Evolutionary conservation across 192 early-diverging fungal genomes (phyloP).

Genomic region (Phycomyces nitens): DNA sequence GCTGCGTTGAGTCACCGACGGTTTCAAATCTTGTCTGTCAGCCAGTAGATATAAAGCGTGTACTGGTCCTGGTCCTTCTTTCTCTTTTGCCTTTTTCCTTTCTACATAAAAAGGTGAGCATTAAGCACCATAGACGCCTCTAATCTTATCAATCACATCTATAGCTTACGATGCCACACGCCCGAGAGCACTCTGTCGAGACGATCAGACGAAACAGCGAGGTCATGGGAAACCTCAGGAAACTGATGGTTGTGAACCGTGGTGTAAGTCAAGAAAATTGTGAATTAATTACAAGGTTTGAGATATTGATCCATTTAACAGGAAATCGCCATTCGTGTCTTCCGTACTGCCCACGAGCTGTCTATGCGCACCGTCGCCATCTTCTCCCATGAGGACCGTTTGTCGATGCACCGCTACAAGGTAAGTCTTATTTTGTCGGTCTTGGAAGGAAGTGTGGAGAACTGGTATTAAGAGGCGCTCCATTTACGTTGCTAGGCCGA

Average conservation of each 20-base stretch:
- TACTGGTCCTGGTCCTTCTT: too few relatives aligned
- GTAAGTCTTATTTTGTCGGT: slow-evolving; percentile 36
- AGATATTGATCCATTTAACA: slow-evolving; percentile 16
- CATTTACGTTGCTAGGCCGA: slow-evolving; percentile 61
- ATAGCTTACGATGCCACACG: slow-evolving; percentile 12
- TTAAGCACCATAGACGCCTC: too few relatives aligned
- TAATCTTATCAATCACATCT: too few relatives aligned
- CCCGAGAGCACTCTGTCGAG: slow-evolving; percentile 51
- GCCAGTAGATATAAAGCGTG: too few relatives aligned
- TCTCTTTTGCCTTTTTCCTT: too few relatives aligned
- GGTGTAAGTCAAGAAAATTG: slow-evolving; percentile 48
- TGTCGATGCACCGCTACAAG: slow-evolving; percentile 92
- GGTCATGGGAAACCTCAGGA: slow-evolving; percentile 51
- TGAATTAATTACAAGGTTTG: too few relatives aligned
- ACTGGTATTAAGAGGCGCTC: too few relatives aligned
- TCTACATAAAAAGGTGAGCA: too few relatives aligned
- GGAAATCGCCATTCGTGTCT: slow-evolving; percentile 95
- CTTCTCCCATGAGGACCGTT: slow-evolving; percentile 88
- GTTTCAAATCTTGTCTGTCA: too few relatives aligned
- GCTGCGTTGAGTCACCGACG: too few relatives aligned
- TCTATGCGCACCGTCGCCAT: slow-evolving; percentile 86
- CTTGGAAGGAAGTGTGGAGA: neutral
- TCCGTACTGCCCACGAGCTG: slow-evolving; percentile 89
- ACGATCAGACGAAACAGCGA: slow-evolving; percentile 54
- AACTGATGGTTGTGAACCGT: slow-evolving; percentile 55